Base-by-base conservation (phyloP, 1,284 basidiomycete genomes). In the Ceratobasidium sp. region DNA sequence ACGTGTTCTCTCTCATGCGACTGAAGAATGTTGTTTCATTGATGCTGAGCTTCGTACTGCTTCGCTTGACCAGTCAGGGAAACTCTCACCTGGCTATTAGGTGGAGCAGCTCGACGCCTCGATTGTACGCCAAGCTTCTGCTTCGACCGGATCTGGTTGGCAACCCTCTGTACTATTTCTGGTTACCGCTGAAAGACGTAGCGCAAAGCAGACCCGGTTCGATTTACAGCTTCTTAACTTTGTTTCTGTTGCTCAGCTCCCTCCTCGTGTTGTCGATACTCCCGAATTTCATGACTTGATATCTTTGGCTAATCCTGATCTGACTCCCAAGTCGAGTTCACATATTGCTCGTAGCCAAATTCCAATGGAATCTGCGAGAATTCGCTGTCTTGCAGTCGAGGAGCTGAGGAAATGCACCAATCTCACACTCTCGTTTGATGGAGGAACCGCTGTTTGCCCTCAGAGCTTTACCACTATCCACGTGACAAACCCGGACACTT, bases 401-500 rank as follows among this genome's bases (percentile, higher is more conserved):
- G 65, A 67, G 35, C 76, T 80, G 6, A 51, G 28, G 23, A 51
- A 54, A 20, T 33, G 45, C 20, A 26, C 49, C 6, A 75, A 81
- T 56, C 76, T 81, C 23, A 80, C 80, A 0, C 60, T 78, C 15
- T 80, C 76, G 11, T 80, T 68, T 74, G 80, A 81, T 76, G 79
- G 81, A 11, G 77, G 78, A 1, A 79, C 78, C 35, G 75, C 77
- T 28, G 64, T 65, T n/a, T 69, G 77, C 0, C 61, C 78, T 17
- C 35, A 75, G 53, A 71, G 80, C 2, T 77, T 82, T 39, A 83
- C 81, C 31, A 82, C 81, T 0, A 67, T 82, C 23, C 81, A 82
- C 77, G 80, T 81, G 0, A 81, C 80, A 17, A 82, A 80, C 5
- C 45, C 75, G 10, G 73, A 68, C 10, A 68, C 76, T n/a, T 64